A percentile compares a stretch with the other conserved stretches of the same genome.
Conservation (phyloP, 2,329 filamentous ascomycete species). For the Mariannaea elegans region DNA sequence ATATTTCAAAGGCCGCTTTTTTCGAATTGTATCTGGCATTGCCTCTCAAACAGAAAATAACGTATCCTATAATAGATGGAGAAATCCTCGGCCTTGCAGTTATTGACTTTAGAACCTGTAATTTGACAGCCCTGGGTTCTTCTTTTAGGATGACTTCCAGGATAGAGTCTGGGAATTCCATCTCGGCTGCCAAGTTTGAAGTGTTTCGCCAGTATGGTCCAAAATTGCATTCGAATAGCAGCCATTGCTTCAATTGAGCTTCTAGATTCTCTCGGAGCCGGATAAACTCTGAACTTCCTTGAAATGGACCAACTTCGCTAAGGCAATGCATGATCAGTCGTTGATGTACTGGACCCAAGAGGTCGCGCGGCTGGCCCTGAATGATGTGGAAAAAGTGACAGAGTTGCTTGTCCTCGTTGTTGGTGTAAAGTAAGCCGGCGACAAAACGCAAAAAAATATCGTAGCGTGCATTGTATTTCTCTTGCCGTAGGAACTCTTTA, state of each 20-base stretch:
- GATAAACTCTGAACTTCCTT: conserved; percentile 7
- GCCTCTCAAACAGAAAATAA: too few relatives aligned
- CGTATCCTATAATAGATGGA: too few relatives aligned
- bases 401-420: conserved; percentile 12
- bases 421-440: conserved; percentile 46
- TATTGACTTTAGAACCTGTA: background rate
- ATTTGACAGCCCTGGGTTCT: background rate
- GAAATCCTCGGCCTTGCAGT: background rate
- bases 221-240: background rate
- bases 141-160: background rate
- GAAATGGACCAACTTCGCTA: too few relatives aligned
- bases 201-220: too few relatives aligned
- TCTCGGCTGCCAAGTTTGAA: background rate
- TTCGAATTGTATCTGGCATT: too few relatives aligned
- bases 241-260: background rate
- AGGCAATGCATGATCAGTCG: conserved; percentile 51
- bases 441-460: conserved; percentile 55
- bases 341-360: conserved; percentile 48
- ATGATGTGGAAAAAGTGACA: conserved; percentile 43
- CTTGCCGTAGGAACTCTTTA: conserved; percentile 39
- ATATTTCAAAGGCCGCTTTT: too few relatives aligned
- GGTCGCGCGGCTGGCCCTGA: conserved; percentile 45
- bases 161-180: conserved; percentile 2
- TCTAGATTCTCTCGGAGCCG: background rate
- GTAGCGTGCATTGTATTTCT: conserved; percentile 52